phyloP scores from a whole-genome alignment of 352 stramenopile genomes.

The Globisporangium heterothallicum region DNA sequence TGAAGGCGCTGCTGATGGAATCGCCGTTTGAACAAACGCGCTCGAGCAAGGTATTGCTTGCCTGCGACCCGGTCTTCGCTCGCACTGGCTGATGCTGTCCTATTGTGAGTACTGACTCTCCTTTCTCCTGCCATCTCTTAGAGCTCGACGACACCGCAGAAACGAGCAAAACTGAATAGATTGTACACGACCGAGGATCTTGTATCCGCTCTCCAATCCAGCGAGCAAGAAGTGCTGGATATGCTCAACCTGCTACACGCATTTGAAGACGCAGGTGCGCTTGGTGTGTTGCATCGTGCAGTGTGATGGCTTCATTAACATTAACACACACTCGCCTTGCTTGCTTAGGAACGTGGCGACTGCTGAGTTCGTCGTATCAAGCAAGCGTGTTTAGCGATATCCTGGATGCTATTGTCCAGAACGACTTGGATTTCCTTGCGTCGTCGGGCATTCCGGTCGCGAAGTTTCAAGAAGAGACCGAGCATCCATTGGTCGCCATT shows the following conservation, averaged over 20 bases:
- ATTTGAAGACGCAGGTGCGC: conserved; percentile 57
- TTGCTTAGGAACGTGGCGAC: conserved; percentile 35
- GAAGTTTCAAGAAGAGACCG: conserved; percentile 24
- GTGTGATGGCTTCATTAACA: background rate
- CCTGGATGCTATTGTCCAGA: conserved; percentile 64
- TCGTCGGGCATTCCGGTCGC: conserved; percentile 36
- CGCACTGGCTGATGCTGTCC: background rate
- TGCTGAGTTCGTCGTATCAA: conserved; percentile 58
- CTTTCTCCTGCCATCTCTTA: background rate
- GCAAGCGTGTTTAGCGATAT: conserved; percentile 61
- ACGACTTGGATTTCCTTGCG: conserved; percentile 54
- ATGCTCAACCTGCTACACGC: conserved; percentile 61
- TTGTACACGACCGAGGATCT: conserved; percentile 62
- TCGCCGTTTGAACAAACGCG: conserved; percentile 44
- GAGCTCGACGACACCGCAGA: conserved; percentile 14
- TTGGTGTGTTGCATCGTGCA: background rate
- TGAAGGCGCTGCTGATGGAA: conserved; percentile 61
- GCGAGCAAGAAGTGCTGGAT: conserved; percentile 48
- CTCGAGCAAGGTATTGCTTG: conserved; percentile 5
- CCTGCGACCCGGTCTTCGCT: background rate
- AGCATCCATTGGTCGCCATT: conserved; percentile 49
- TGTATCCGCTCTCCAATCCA: conserved; percentile 54
- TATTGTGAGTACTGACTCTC: background rate
- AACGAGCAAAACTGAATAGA: conserved; percentile 45
- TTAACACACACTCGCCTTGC: background rate